Conservation (phyloP, 1,139 yeast species). For the Saccharomyces uvarum region DNA sequence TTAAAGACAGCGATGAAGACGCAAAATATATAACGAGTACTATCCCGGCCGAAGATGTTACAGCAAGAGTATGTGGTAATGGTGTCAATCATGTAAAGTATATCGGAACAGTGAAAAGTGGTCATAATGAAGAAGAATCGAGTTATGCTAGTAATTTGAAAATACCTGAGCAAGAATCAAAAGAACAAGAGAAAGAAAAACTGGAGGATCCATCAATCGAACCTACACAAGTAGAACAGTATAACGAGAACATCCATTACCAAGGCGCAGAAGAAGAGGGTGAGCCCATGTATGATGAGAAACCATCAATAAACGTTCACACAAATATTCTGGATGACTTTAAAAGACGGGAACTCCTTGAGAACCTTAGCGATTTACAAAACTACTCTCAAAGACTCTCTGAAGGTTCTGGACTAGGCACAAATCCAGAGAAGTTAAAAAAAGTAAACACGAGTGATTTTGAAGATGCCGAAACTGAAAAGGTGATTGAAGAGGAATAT, state of each 20-base stretch:
- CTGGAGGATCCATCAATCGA: conserved; percentile 38
- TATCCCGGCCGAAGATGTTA: neutral
- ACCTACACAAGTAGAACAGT: neutral
- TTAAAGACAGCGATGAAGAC: neutral
- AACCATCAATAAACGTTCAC: neutral
- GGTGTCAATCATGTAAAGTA: neutral
- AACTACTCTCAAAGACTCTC: neutral
- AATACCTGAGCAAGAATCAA: neutral
- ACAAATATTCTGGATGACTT: neutral
- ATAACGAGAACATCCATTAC: neutral
- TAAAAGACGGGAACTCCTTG: neutral
- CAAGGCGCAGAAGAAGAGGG: neutral
- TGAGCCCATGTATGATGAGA: neutral
- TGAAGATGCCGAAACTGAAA: neutral
- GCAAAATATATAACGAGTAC: neutral
- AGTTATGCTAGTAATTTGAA: neutral
- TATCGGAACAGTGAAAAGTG: neutral
- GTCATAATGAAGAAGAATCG: neutral
- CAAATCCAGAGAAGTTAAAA: neutral
- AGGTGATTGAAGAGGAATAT: conserved; percentile 2
- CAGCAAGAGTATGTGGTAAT: neutral
- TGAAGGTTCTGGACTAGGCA: neutral
- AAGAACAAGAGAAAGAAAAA: conserved; percentile 30
- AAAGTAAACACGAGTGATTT: neutral
- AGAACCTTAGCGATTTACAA: neutral